Evolutionary conservation across 352 stramenopile genomes (phyloP).

Genomic region (Peronosclerospora sorghi): DNA sequence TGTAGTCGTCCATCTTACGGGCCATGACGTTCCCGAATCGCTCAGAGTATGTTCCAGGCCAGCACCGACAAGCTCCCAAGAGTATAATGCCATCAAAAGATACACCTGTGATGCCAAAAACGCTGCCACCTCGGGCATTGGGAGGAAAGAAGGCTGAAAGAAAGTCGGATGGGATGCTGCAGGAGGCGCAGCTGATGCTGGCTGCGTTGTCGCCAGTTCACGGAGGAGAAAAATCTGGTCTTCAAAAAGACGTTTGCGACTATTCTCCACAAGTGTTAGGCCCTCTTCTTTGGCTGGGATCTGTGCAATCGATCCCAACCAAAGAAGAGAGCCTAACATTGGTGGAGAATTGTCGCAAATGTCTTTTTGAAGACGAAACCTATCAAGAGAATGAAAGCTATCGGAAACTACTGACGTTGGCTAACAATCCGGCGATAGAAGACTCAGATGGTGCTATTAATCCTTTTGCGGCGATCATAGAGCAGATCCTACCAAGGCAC

Average conservation of each 20-base stretch:
- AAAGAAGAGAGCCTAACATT: slow-evolving; percentile 10
- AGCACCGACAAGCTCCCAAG: slow-evolving; percentile 28
- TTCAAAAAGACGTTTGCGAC: too few relatives aligned
- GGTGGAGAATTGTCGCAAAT: slow-evolving; percentile 16
- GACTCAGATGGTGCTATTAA: slow-evolving; percentile 3
- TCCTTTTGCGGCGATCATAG: slow-evolving; percentile 17
- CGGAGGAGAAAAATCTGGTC: background rate
- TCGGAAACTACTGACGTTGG: slow-evolving; percentile 15
- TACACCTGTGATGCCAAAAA: too few relatives aligned
- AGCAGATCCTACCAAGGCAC: slow-evolving; percentile 15
- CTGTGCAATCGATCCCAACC: slow-evolving; percentile 2
- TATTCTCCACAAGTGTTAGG: too few relatives aligned
- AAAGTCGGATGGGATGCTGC: slow-evolving; percentile 4
- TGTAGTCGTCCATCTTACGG: too few relatives aligned
- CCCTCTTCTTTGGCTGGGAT: too few relatives aligned
- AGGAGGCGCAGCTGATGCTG: slow-evolving; percentile 20
- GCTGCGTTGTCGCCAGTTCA: slow-evolving; percentile 13
- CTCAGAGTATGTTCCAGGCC: slow-evolving; percentile 29
- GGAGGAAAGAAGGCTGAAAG: background rate
- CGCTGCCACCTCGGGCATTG: background rate
- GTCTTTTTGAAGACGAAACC: slow-evolving; percentile 23
- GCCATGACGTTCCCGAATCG: slow-evolving; percentile 61
- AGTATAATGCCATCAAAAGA: slow-evolving; percentile 1
- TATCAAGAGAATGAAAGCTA: slow-evolving; percentile 21
- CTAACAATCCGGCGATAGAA: slow-evolving; percentile 8